These are phyloP conservation scores for Salix udensis DNA, from an alignment of 345 rosid genomes.

Conservation along the genomic window DNA sequence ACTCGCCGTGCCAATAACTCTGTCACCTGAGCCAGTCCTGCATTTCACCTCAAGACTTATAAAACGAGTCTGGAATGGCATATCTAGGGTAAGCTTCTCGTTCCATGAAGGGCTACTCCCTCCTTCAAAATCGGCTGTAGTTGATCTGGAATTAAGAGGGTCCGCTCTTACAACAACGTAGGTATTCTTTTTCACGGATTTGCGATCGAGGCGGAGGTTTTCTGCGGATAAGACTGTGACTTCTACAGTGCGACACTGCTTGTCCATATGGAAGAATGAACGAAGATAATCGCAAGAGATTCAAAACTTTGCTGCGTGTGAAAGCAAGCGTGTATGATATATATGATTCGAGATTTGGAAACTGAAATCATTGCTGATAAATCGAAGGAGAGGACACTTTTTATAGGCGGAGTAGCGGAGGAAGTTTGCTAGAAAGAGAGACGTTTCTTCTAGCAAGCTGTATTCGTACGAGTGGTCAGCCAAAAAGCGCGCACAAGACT, in stretches of 20 bases:
- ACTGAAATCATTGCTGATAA: not conserved
- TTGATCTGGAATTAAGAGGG: not conserved
- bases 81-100: constrained; percentile 40
- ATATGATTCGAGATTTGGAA: not conserved
- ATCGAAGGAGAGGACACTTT: not conserved
- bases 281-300: not conserved
- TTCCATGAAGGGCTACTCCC: constrained; percentile 60
- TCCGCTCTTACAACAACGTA: constrained; percentile 31
- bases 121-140: constrained; percentile 29
- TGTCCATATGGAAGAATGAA: not conserved
- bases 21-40: constrained; percentile 28
- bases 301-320: not conserved
- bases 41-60: constrained; percentile 41
- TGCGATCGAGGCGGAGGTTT: constrained; percentile 40
- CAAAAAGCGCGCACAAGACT: no score
- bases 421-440: not conserved
- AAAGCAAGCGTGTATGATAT: not conserved
- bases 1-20: constrained; percentile 36
- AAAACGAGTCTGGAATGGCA: constrained; percentile 34
- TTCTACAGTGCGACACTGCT: constrained; percentile 32
- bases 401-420: not conserved
- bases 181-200: constrained; percentile 40
- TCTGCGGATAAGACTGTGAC: constrained; percentile 56
- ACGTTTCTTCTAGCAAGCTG: not conserved
- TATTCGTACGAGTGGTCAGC: not conserved